Base-by-base conservation (phyloP, 306 rosid species). In the Carpinus viminea region DNA sequence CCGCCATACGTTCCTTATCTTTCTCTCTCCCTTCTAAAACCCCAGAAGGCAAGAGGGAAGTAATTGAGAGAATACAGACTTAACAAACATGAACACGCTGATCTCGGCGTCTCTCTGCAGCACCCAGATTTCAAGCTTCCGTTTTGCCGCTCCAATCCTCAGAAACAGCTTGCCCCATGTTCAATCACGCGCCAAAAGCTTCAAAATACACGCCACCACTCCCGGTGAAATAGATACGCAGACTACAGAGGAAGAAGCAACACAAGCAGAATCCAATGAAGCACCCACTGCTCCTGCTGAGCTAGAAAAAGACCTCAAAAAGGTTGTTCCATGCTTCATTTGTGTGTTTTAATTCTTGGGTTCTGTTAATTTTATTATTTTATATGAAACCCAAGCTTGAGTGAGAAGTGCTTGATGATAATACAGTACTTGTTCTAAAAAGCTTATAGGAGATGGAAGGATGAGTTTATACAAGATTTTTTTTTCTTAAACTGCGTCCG, bases 281-380 rank as follows among this genome's bases (percentile, higher is more conserved):
- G 78, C 71, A 57, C 53, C 86, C 56, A 16, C 90, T 65, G 80
- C 89, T 72, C 68, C 93, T 82, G 17, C 87, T 72, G 86, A 95
- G 15, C 76, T 92, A 0, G 97, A 95, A 68, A 90, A 90, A 50
- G 97, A 95, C 76, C 97, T 95, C 76, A 95, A 93, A 87, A 95
- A 87, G 97, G 98, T 86, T 65, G 8, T 72, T n/a, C 72, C 51
- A 13, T 20, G 38, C 6, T 38, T 26, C 57, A 13, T 38, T 21
- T 68, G 15, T 46, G 50, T 17, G 51, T 38, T 51, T 46, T 21
- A 12, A 20, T 56, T 17, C 47, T 4, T 12, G 21, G 31, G 17
- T 28, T 61, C 54, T 31, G 61, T 34, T 7, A 36, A 12, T 57
- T 5, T 71, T 12, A 56, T 16, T 53, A 21, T 15, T 46, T 28